Evolutionary conservation across 1,284 basidiomycete genomes (phyloP), one percentile per base, ranked within the genome.

Genomic region (Puccinia polysora): DNA sequence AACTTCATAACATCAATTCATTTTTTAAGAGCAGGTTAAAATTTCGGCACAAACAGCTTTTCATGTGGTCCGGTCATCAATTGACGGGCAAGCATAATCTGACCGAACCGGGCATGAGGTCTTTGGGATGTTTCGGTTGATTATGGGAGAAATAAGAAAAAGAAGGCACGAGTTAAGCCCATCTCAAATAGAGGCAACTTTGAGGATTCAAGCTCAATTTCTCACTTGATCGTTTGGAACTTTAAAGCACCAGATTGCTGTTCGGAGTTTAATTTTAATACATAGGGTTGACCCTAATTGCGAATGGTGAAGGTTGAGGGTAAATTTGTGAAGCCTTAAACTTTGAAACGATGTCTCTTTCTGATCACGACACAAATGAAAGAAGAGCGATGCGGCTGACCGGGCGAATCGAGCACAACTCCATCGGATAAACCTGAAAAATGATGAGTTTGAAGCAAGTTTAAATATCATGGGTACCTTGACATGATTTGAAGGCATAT

Each of bases 211-310:
- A 36, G 30, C 14, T 4, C 10, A n/a, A n/a, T n/a, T 7, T 20
- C 65, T 68, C 8, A 70, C 68, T 25, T 62, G 15, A 58, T 28
- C 2, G 68, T 70, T 32, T 60, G 55, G 20, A 70, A 70, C 23
- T 15, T 36, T 47, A 70, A 32, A n/a, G 68, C 68, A 14, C 32
- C 5, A 4, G 56, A 49, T 62, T 70, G 68, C 45, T 70, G 68
- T 18, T 62, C 56, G 15, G 20, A 8, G 32, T 23, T 50, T 1
- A 70, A 34, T 25, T 62, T 70, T 4, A 70, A n/a, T 5, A 60
- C 50, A 32, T 70, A 70, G 18, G 47, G 68, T 53, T 70, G 68
- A 14, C 62, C 62, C 62, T 64, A 18, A 10, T 64, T 40, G 40
- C 14, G 23, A 20, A 20, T 4, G 34, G 34, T 55, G 7, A 25